Percentiles rank a stretch among this genome's conserved stretches.
Evolutionary conservation across 257 asterid species (phyloP).

Genomic region (Verbena officinalis): DNA sequence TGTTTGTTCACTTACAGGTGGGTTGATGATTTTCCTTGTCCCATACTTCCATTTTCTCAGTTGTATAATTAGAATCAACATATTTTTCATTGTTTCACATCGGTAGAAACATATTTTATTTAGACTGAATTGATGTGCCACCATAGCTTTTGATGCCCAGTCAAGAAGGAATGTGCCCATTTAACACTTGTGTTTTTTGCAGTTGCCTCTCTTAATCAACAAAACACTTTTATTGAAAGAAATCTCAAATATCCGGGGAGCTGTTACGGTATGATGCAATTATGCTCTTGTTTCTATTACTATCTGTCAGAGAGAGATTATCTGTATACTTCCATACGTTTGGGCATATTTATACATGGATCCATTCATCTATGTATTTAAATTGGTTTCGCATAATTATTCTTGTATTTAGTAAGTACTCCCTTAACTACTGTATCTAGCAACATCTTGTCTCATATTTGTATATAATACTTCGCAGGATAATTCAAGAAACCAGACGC

Average conservation of each 20-base stretch:
- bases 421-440: neutral
- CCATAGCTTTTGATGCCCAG: slow-evolving; percentile 8
- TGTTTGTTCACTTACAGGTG: slow-evolving; percentile 95
- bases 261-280: slow-evolving; percentile 54
- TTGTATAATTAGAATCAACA: neutral
- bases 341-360: slow-evolving; percentile 15
- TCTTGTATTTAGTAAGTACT: neutral
- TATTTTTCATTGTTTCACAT: neutral
- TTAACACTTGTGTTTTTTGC: slow-evolving; percentile 41
- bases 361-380: slow-evolving; percentile 10
- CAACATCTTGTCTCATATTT: slow-evolving; percentile 12
- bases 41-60: neutral
- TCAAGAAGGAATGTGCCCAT: slow-evolving; percentile 24
- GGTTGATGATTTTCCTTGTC: slow-evolving; percentile 15
- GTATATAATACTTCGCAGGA: slow-evolving; percentile 50
- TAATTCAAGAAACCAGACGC: slow-evolving; percentile 49
- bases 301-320: slow-evolving; percentile 20
- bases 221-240: slow-evolving; percentile 61
- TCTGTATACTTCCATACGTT: slow-evolving; percentile 1
- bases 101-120: slow-evolving; percentile 16
- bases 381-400: slow-evolving; percentile 1
- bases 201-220: slow-evolving; percentile 86
- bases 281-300: slow-evolving; percentile 29
- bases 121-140: slow-evolving; percentile 3
- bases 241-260: slow-evolving; percentile 71